Percentiles rank a stretch among this genome's conserved stretches.
phyloP scores from a whole-genome alignment of 1,284 basidiomycete genomes.

The Ceratobasidium sp. region DNA sequence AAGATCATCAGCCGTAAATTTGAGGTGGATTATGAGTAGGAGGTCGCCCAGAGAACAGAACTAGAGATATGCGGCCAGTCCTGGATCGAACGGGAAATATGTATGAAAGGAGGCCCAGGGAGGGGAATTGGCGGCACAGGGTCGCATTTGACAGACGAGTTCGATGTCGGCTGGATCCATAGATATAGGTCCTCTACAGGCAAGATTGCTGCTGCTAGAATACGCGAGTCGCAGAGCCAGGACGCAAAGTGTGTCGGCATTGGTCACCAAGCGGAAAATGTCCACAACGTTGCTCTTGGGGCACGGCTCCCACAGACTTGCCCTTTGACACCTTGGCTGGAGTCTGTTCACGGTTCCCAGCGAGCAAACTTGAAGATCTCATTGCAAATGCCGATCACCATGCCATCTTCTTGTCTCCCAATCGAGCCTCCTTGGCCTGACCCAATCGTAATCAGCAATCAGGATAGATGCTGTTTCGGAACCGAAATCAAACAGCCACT shows the following conservation, averaged over 20 bases:
- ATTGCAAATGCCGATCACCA: constrained; percentile 92
- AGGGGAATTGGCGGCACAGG: constrained; percentile 91
- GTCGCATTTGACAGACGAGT: constrained; percentile 98
- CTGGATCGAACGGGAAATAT: too few species aligned
- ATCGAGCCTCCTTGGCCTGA: constrained; percentile 89
- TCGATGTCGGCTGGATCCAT: constrained; percentile 93
- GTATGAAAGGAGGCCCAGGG: too few species aligned
- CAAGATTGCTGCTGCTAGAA: constrained; percentile 85
- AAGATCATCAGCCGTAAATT: too few species aligned
- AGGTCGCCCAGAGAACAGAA: too few species aligned
- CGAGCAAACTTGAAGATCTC: constrained; percentile 92
- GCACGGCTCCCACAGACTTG: constrained; percentile 80
- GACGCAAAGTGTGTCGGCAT: constrained; percentile 96
- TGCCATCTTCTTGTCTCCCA: constrained; percentile 93
- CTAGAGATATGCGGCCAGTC: too few species aligned
- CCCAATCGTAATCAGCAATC: constrained; percentile 46
- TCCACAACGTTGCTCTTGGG: constrained; percentile 95
- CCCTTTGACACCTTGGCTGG: constrained; percentile 82
- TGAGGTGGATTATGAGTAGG: too few species aligned
- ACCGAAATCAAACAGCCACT: constrained; percentile 59
- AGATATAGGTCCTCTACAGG: constrained; percentile 75
- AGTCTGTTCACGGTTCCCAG: constrained; percentile 86
- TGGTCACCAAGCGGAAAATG: constrained; percentile 88
- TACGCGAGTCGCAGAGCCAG: constrained; percentile 89
- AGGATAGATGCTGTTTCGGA: constrained; percentile 43